Conservation (phyloP, 352 stramenopile genomes). For the Pythium phragmitis region DNA sequence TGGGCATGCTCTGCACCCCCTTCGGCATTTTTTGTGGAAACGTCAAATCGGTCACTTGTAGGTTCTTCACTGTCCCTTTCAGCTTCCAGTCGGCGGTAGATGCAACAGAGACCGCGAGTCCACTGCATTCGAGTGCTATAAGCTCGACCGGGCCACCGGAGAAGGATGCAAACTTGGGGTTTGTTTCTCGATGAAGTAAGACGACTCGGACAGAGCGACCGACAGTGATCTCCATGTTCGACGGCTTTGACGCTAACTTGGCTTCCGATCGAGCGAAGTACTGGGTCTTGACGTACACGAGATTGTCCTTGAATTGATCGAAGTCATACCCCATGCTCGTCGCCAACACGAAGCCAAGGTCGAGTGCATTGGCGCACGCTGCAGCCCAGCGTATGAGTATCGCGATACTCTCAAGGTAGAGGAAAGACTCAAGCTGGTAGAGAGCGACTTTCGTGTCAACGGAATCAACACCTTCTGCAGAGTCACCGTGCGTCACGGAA, state of each 20-base stretch:
- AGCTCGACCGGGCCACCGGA: constrained; percentile 22
- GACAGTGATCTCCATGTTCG: constrained; percentile 24
- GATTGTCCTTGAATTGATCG: constrained; percentile 53
- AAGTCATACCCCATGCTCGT: constrained; percentile 62
- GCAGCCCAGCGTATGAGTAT: constrained; percentile 40
- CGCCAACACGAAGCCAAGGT: constrained; percentile 65
- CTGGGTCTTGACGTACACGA: constrained; percentile 42
- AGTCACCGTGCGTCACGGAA: constrained; percentile 1
- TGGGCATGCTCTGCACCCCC: constrained; percentile 40
- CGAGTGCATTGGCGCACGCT: constrained; percentile 42
- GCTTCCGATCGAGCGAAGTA: constrained; percentile 20
- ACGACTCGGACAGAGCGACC: constrained; percentile 24
- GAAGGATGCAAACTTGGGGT: constrained; percentile 10
- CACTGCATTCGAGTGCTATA: constrained; percentile 23
- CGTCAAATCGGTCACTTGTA: constrained; percentile 71
- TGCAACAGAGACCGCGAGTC: constrained; percentile 11
- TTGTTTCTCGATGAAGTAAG: constrained; percentile 29
- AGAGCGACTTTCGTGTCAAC: constrained; percentile 21
- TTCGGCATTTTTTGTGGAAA: constrained; percentile 36
- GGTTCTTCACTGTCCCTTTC: constrained; percentile 67
- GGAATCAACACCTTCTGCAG: not conserved
- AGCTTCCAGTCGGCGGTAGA: constrained; percentile 25
- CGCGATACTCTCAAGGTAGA: constrained; percentile 51
- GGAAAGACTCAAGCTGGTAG: constrained; percentile 38
- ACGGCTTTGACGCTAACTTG: constrained; percentile 23